Evolutionary conservation across 73 alveolate genomes (phyloP).

Genomic region (Tetrahymena elliotti): DNA sequence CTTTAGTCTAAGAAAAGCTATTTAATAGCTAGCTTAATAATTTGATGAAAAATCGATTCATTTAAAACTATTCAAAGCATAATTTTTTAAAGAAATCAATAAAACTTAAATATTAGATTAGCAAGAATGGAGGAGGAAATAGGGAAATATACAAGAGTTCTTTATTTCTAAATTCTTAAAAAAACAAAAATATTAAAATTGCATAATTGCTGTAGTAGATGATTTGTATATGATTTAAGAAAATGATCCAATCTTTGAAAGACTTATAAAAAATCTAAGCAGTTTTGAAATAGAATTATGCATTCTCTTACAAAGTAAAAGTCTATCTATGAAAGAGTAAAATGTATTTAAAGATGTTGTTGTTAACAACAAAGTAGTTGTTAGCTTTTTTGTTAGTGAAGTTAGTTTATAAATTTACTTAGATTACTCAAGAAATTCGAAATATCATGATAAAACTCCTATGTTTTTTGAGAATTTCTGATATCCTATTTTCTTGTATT

Average conservation of each 20-base stretch:
- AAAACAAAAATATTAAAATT: not conserved
- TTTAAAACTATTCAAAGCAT: too few species aligned
- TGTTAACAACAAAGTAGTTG: not conserved
- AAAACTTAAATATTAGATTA: too few species aligned
- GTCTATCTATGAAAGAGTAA: not conserved
- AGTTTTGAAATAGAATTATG: not conserved
- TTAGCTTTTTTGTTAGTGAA: not conserved
- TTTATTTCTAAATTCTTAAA: not conserved
- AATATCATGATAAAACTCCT: not conserved
- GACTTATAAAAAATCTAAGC: not conserved
- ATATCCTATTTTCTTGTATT: too few species aligned
- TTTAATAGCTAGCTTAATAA: not conserved
- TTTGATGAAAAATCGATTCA: not conserved
- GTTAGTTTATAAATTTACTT: not conserved
- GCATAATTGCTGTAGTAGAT: not conserved
- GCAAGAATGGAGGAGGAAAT: not conserved
- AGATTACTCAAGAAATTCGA: not conserved
- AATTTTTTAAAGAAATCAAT: too few species aligned
- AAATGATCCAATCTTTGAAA: not conserved
- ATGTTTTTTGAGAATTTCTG: not conserved
- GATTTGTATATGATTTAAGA: too few species aligned
- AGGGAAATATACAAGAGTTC: not conserved
- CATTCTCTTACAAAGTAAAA: not conserved
- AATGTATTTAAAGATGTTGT: too few species aligned
- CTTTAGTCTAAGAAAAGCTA: not conserved